Evolutionary conservation across 1,284 basidiomycete genomes (phyloP).

Genomic region (Pseudozyma thailandica): DNA sequence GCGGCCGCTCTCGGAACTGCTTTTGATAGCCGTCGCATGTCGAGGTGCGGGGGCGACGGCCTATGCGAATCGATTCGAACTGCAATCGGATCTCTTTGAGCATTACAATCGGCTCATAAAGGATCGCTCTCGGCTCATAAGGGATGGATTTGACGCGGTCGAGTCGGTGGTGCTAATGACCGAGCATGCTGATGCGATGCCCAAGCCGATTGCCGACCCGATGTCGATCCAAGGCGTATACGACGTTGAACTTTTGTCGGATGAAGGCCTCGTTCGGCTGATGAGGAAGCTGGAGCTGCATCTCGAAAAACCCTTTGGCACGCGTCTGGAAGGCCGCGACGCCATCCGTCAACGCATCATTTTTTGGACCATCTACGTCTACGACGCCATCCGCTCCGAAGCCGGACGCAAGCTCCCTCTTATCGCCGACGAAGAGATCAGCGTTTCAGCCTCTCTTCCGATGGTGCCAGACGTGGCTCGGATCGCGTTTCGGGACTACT

Average conservation of each 20-base stretch:
- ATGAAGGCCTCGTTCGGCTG: conserved; percentile 32
- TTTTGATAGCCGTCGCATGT: conserved; percentile 32
- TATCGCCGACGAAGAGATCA: conserved; percentile 25
- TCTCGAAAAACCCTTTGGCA: conserved; percentile 26
- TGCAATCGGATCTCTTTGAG: conserved; percentile 23
- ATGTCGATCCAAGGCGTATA: conserved; percentile 32
- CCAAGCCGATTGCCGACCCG: conserved; percentile 19
- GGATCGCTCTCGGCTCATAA: conserved; percentile 27
- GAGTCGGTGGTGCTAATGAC: conserved; percentile 36
- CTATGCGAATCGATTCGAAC: conserved; percentile 35
- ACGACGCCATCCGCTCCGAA: conserved; percentile 40
- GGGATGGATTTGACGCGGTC: conserved; percentile 31
- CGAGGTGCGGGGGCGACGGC: conserved; percentile 20
- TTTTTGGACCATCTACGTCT: conserved; percentile 42
- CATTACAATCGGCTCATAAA: conserved; percentile 35
- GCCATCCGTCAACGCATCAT: conserved; percentile 24
- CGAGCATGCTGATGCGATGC: conserved; percentile 16
- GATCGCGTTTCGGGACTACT: conserved; percentile 20
- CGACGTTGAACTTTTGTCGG: conserved; percentile 28
- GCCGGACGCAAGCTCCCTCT: conserved; percentile 26
- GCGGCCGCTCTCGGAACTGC: conserved; percentile 32
- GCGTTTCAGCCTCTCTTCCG: conserved; percentile 4
- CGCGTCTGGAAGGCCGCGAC: conserved; percentile 27
- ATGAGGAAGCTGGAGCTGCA: conserved; percentile 41
- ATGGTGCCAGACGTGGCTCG: not conserved